Base-by-base conservation (phyloP, 352 stramenopile species). In the Phytopythium sindhum region DNA sequence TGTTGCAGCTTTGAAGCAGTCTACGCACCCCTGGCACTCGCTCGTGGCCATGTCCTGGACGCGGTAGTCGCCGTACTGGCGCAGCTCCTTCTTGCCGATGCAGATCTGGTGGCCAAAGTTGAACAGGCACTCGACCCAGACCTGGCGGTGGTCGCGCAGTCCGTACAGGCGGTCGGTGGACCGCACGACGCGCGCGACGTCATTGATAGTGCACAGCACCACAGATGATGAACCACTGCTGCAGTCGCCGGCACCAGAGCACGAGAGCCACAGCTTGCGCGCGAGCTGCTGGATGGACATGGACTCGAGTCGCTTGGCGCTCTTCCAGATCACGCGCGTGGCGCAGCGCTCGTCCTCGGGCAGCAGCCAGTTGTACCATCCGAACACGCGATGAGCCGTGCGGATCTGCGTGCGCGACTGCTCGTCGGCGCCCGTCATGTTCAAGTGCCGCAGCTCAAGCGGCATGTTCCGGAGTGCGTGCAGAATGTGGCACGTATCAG, bases 111-210 rank as follows among this genome's bases (percentile, higher is more conserved):
- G 52, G 10, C 73, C 70, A 35, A 72, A 61, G 54, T 81, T 71
- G 7, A 80, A 59, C n/a, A 71, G 74, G 31, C 75, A 78, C 66
- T 84, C 75, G 15, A 84, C 41, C 75, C 75, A 84, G 41, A 84
- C 51, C 60, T 78, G 73, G 29, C 58, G 51, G 21, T 47, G 52
- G 21, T 61, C 58, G 17, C 68, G 57, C 2, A 71, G 68, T 29
- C 59, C 65, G 21, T 64, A 60, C 12, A 64, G 42, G 12, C 61
- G 64, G 23, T 77, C 72, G 6, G 66, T 62, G 4, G 65, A 72
- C 19, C 65, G 67, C 35, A 81, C 71, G 0, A 84, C 74, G 21
- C 73, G 75, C 19, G 69, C 61, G 23, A 56, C 63, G 14, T 44
- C 41, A 56, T 71, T 80, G 19, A 81, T 58, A 1, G 56, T 70